Conservation (phyloP, 2,329 filamentous ascomycete species). For the Xylaria digitata region DNA sequence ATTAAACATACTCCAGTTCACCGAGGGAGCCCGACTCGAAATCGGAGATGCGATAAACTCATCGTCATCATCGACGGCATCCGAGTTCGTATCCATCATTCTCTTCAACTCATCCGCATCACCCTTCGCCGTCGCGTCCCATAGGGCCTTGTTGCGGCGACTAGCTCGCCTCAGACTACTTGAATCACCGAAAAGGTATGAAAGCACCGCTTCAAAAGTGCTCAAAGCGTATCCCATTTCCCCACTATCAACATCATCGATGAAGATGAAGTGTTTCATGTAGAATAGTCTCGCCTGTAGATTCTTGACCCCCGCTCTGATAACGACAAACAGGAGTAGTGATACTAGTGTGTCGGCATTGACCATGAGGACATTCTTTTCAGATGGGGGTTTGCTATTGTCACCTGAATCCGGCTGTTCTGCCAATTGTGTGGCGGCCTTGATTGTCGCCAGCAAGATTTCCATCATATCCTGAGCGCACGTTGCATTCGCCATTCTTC, state of each 20-base stretch:
- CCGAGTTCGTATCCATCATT: constrained; percentile 79
- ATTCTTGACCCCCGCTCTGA: constrained; percentile 87
- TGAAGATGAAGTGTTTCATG: constrained; percentile 97
- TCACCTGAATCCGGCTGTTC: constrained; percentile 57
- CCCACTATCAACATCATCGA: constrained; percentile 95
- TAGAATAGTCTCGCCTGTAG: constrained; percentile 91
- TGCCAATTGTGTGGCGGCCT: constrained; percentile 78
- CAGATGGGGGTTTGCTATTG: constrained; percentile 54
- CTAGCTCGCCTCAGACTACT: constrained; percentile 85
- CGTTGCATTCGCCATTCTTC: constrained; percentile 80
- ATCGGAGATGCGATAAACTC: constrained; percentile 51
- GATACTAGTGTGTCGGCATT: constrained; percentile 95
- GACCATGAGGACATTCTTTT: constrained; percentile 69
- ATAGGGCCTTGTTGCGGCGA: constrained; percentile 84
- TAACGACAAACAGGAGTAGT: constrained; percentile 89
- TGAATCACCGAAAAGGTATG: constrained; percentile 87
- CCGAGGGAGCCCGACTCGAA: constrained; percentile 59
- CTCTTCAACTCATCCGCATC: constrained; percentile 78
- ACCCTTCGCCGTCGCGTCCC: constrained; percentile 86
- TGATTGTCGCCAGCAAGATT: constrained; percentile 81
- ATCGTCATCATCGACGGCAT: constrained; percentile 58
- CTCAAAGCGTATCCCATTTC: constrained; percentile 96
- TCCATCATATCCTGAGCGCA: constrained; percentile 92
- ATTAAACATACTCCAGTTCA: constrained; percentile 61
- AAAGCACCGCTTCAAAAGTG: constrained; percentile 92